Percentiles rank a stretch among this genome's conserved stretches.
phyloP scores from a whole-genome alignment of 2,329 filamentous ascomycete species.

The Diaporthe longicolla region DNA sequence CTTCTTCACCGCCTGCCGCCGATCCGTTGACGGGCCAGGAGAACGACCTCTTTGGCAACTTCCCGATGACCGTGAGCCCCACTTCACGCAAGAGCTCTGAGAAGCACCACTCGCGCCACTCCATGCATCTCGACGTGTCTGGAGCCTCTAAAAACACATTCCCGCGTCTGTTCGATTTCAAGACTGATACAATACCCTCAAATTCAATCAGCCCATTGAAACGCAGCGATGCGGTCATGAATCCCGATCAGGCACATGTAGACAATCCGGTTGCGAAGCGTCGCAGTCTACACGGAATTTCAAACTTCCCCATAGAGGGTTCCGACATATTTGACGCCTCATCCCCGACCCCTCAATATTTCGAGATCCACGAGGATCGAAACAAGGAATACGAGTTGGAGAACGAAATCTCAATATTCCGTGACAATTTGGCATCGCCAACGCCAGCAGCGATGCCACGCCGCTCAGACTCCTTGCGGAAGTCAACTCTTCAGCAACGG shows the following conservation, averaged over 20 bases:
- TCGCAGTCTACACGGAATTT: constrained; percentile 84
- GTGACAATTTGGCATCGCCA: constrained; percentile 60
- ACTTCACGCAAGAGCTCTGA: constrained; percentile 61
- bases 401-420: constrained; percentile 52
- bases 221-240: constrained; percentile 91
- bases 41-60: constrained; percentile 52
- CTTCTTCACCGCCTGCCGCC: constrained; percentile 59
- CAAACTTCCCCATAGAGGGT: constrained; percentile 71
- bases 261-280: constrained; percentile 93
- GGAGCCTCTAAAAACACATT: constrained; percentile 66
- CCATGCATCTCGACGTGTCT: constrained; percentile 70
- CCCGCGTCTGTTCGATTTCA: constrained; percentile 65
- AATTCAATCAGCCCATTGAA: constrained; percentile 87
- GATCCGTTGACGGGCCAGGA: constrained; percentile 60
- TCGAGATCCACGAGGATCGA: constrained; percentile 61
- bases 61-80: constrained; percentile 55
- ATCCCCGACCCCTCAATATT: constrained; percentile 57
- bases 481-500: constrained; percentile 90
- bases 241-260: constrained; percentile 81
- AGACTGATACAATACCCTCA: constrained; percentile 61
- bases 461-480: constrained; percentile 83
- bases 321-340: constrained; percentile 83
- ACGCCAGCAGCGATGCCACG: constrained; percentile 72
- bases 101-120: constrained; percentile 64
- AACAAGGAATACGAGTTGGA: constrained; percentile 67